A percentile compares a stretch with the other conserved stretches of the same genome.
phyloP scores from a whole-genome alignment of 2,329 filamentous ascomycete genomes.

The Stemphylium vesicarium region DNA sequence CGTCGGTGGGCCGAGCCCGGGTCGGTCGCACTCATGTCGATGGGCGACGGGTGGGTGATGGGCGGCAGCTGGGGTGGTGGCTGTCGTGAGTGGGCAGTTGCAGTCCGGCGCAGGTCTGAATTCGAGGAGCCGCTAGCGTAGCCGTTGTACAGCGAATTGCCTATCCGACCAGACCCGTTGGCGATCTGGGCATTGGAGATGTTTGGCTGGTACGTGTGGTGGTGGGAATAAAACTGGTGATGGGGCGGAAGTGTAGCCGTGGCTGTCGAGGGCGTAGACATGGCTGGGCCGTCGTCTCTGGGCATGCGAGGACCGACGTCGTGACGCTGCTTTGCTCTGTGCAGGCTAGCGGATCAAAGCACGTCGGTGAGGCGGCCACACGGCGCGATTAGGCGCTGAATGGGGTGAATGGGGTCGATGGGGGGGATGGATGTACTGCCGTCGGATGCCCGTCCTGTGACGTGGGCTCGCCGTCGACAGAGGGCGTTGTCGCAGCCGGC shows the following conservation, averaged over 20 bases:
- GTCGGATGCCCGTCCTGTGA: no score
- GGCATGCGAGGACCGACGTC: constrained; percentile 35
- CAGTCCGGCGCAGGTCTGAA: constrained; percentile 47
- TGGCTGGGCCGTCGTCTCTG: constrained; percentile 32
- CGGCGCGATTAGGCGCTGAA: constrained; percentile 13
- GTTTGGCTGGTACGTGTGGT: constrained; percentile 44
- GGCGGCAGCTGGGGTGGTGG: constrained; percentile 43
- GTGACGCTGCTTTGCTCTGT: constrained; percentile 34
- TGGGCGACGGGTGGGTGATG: constrained; percentile 25
- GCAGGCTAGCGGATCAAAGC: constrained; percentile 23
- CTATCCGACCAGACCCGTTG: constrained; percentile 42
- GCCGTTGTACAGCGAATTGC: constrained; percentile 48
- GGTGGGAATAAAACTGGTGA: constrained; percentile 51
- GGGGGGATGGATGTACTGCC: no score
- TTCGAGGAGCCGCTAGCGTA: constrained; percentile 46
- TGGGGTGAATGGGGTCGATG: constrained; percentile 5
- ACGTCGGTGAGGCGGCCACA: constrained; percentile 22
- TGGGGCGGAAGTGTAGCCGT: constrained; percentile 51
- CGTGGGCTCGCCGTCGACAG: no score
- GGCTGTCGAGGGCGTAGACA: constrained; percentile 54
- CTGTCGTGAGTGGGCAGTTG: constrained; percentile 41
- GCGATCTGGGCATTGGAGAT: constrained; percentile 46
- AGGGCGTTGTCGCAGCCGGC: constrained; percentile 34
- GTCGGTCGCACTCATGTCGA: constrained; percentile 34
- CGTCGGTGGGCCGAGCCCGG: constrained; percentile 27